Evolutionary conservation across 352 stramenopile genomes (phyloP).

Genomic region (Phytophthora boehmeriae): DNA sequence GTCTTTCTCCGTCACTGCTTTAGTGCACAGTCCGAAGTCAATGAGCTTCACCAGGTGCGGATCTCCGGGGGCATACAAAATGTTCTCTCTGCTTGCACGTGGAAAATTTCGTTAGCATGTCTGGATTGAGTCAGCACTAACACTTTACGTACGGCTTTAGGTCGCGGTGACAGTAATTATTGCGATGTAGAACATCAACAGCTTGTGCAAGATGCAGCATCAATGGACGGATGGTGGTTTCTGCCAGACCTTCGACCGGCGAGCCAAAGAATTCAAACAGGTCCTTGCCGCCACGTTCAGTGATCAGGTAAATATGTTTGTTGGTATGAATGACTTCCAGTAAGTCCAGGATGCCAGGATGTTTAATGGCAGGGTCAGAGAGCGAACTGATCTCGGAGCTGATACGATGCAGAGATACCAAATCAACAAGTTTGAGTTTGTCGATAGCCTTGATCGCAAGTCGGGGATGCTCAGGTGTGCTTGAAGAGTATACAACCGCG

Average conservation of each 20-base stretch:
- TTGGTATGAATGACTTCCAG: conserved; percentile 81
- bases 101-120: background rate
- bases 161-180: conserved; percentile 82
- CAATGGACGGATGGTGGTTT: conserved; percentile 49
- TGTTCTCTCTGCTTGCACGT: conserved; percentile 60
- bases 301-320: conserved; percentile 85
- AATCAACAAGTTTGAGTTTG: conserved; percentile 81
- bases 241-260: conserved; percentile 47
- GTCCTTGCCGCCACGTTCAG: conserved; percentile 80
- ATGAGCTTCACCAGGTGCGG: conserved; percentile 68
- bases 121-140: background rate
- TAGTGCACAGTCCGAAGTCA: conserved; percentile 83
- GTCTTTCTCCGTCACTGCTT: conserved; percentile 38
- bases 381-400: conserved; percentile 84
- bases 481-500: conserved; percentile 71
- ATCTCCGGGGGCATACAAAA: conserved; percentile 54
- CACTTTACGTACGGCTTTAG: conserved; percentile 64
- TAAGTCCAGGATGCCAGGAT: conserved; percentile 71
- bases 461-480: conserved; percentile 16
- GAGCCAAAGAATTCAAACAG: conserved; percentile 84
- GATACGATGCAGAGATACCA: conserved; percentile 76
- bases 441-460: conserved; percentile 87
- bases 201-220: conserved; percentile 54
- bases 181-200: conserved; percentile 57
- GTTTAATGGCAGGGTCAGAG: conserved; percentile 53